Conservation (phyloP, 2,329 filamentous ascomycete genomes). For the Colletotrichum sp. region DNA sequence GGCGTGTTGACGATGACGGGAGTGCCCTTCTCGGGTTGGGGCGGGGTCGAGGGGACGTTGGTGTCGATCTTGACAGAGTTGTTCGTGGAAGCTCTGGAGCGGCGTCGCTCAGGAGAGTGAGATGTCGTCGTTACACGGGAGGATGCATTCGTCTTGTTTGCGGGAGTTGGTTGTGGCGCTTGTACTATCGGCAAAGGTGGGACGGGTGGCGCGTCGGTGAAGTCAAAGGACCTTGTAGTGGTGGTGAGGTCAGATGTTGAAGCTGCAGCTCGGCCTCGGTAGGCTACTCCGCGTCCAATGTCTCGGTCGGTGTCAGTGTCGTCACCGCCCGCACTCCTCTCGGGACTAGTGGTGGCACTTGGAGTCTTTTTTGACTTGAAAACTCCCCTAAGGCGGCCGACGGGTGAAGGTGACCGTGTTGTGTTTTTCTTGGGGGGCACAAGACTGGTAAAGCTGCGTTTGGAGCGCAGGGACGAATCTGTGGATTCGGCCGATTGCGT, state of each 20-base stretch:
- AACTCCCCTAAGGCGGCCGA: constrained; percentile 73
- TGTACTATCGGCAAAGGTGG: neutral
- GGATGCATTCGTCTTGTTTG: constrained; percentile 7
- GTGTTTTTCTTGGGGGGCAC: constrained; percentile 47
- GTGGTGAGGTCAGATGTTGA: constrained; percentile 20
- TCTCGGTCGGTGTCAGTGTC: constrained; percentile 20
- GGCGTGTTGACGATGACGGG: constrained; percentile 70
- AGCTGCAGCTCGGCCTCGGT: constrained; percentile 16
- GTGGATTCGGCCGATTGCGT: constrained; percentile 36
- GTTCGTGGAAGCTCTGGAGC: constrained; percentile 13
- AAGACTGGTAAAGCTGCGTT: constrained; percentile 40
- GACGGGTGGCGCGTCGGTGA: neutral
- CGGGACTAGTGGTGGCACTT: constrained; percentile 48
- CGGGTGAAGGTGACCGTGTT: constrained; percentile 71
- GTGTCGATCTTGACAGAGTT: constrained; percentile 29
- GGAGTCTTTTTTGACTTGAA: constrained; percentile 63
- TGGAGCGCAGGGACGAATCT: constrained; percentile 30
- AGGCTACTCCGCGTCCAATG: neutral
- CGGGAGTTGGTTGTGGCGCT: constrained; percentile 5
- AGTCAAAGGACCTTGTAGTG: neutral
- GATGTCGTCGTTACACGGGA: constrained; percentile 13
- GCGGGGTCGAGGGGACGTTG: constrained; percentile 19
- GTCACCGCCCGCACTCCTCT: constrained; percentile 25
- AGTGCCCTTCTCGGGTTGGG: constrained; percentile 38
- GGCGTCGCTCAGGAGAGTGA: constrained; percentile 15